A percentile compares a stretch with the other conserved stretches of the same genome.
Conservation (phyloP, 2,329 filamentous ascomycete genomes). For the Zelopaecilomyces penicillatus region DNA sequence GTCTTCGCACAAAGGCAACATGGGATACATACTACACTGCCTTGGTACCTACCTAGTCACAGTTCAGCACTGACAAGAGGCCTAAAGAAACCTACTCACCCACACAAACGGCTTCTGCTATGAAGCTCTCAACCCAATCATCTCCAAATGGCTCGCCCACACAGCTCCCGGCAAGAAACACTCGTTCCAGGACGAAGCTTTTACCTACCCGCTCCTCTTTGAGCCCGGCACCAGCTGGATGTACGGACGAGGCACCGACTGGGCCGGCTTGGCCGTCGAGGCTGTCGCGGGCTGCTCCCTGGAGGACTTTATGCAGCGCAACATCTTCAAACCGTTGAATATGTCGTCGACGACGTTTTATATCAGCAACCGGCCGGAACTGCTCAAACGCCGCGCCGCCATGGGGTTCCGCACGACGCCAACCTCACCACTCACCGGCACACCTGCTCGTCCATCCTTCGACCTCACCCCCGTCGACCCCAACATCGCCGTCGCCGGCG, state of each 20-base stretch:
- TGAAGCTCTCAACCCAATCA: background rate
- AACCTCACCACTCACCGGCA: conserved; percentile 15
- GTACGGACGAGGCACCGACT: conserved; percentile 43
- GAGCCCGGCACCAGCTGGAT: conserved; percentile 44
- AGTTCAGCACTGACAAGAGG: no score
- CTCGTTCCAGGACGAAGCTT: conserved; percentile 24
- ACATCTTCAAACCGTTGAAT: conserved; percentile 37
- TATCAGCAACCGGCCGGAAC: conserved; percentile 2
- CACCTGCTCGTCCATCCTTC: background rate
- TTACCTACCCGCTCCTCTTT: conserved; percentile 35
- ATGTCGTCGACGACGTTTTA: conserved; percentile 14
- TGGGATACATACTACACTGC: no score
- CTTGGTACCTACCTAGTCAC: no score
- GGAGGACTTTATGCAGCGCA: conserved; percentile 33
- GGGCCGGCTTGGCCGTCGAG: conserved; percentile 44
- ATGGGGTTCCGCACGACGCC: conserved; percentile 11
- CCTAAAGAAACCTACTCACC: background rate
- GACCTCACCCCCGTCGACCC: background rate
- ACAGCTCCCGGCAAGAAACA: conserved; percentile 11
- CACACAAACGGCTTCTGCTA: background rate
- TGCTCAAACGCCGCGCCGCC: no score
- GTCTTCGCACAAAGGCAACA: no score
- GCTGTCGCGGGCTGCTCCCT: conserved; percentile 33
- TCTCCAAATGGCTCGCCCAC: conserved; percentile 17
- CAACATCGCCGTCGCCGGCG: background rate